phyloP scores from a whole-genome alignment of 805 yeast species.

The Saccharomyces cerevisiae region DNA sequence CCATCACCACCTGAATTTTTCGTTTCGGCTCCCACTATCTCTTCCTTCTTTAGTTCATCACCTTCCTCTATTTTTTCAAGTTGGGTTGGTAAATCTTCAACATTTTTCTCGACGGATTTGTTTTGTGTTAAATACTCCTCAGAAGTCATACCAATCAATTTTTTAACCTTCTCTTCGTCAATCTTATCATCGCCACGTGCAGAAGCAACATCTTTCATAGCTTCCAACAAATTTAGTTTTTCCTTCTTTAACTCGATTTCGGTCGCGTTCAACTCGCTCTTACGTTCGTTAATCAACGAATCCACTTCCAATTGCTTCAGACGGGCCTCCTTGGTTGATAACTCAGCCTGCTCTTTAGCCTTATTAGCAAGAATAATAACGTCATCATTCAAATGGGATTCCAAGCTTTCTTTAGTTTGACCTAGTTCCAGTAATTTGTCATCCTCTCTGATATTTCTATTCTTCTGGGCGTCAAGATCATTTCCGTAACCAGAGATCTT shows the following conservation, averaged over 20 bases:
- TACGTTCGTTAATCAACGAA: constrained; percentile 31
- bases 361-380: constrained; percentile 24
- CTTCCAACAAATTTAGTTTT: constrained; percentile 27
- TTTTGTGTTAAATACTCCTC: constrained; percentile 21
- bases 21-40: constrained; percentile 5
- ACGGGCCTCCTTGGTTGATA: constrained; percentile 29
- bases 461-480: constrained; percentile 25
- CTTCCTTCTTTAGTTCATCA: constrained; percentile 3
- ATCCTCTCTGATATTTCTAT: constrained; percentile 26
- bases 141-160: constrained; percentile 27
- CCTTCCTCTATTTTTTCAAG: constrained; percentile 14
- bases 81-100: constrained; percentile 3
- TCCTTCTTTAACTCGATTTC: constrained; percentile 33
- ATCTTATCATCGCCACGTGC: constrained; percentile 26
- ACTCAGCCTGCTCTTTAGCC: constrained; percentile 32
- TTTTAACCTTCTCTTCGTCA: constrained; percentile 27
- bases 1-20: constrained; percentile 3
- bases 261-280: constrained; percentile 29
- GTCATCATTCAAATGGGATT: constrained; percentile 15
- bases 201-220: constrained; percentile 36
- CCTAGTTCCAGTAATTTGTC: constrained; percentile 27
- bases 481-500: constrained; percentile 29
- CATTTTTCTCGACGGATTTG: constrained; percentile 9
- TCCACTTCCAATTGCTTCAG: constrained; percentile 34
- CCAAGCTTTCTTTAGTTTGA: constrained; percentile 26